Conservation (phyloP, 805 yeast genomes). For the Torulaspora gathmanii region DNA sequence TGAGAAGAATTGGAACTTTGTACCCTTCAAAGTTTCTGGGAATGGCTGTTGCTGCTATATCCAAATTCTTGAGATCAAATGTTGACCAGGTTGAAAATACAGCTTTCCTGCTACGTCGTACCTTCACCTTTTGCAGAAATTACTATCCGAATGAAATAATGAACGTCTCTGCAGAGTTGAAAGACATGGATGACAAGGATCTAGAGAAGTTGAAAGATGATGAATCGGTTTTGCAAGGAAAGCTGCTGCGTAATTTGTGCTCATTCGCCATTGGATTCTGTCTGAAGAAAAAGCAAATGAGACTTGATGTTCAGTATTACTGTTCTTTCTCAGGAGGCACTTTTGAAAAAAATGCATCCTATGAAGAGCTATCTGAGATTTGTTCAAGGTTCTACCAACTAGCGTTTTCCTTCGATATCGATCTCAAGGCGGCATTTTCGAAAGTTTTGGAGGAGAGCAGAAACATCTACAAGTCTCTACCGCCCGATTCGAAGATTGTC, state of each 20-base stretch:
- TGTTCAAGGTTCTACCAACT: constrained; percentile 45
- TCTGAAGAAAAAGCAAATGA: constrained; percentile 28
- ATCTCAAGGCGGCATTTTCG: constrained; percentile 42
- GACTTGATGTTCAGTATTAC: constrained; percentile 28
- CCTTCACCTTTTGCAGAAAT: constrained; percentile 59
- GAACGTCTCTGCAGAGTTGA: constrained; percentile 26
- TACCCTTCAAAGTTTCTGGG: constrained; percentile 78
- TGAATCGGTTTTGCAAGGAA: constrained; percentile 60
- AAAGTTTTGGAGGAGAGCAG: constrained; percentile 38
- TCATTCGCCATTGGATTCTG: constrained; percentile 48
- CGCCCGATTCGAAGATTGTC: constrained; percentile 29
- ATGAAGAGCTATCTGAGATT: constrained; percentile 32
- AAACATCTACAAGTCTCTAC: constrained; percentile 39
- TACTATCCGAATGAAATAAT: constrained; percentile 48
- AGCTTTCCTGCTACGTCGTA: constrained; percentile 52
- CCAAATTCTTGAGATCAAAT: constrained; percentile 48
- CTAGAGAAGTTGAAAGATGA: constrained; percentile 44
- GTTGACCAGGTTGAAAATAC: constrained; percentile 34
- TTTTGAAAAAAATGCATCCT: constrained; percentile 23
- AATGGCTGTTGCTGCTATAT: constrained; percentile 57
- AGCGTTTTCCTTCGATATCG: constrained; percentile 62
- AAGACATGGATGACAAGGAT: constrained; percentile 34
- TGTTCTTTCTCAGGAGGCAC: constrained; percentile 17
- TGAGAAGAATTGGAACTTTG: constrained; percentile 58
- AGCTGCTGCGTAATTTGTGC: constrained; percentile 57